A percentile compares a stretch with the other conserved stretches of the same genome.
Evolutionary conservation across 2,329 filamentous ascomycete genomes (phyloP).

Genomic region (Dothideomycetidae sp.): DNA sequence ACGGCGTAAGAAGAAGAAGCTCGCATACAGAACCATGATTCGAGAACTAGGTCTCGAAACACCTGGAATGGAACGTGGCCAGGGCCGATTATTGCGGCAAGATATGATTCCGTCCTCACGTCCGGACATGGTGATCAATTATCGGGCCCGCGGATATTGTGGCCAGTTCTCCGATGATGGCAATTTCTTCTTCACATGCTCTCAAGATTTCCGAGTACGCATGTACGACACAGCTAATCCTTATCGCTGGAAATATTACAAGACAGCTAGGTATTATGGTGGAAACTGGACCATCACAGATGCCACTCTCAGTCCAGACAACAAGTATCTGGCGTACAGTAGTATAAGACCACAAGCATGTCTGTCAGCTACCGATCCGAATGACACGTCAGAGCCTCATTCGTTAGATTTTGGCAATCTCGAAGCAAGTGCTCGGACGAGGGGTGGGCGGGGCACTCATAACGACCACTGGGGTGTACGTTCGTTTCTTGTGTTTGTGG

Average conservation of each 20-base stretch:
- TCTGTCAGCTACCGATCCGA: constrained; percentile 73
- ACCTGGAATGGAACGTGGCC: constrained; percentile 41
- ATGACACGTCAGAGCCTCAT: constrained; percentile 65
- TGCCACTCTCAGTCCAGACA: constrained; percentile 79
- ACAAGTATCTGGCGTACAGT: constrained; percentile 80
- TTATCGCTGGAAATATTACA: constrained; percentile 92
- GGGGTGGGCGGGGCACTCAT: constrained; percentile 14
- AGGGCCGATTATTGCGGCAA: constrained; percentile 52
- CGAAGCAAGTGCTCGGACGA: constrained; percentile 21
- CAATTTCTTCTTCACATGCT: constrained; percentile 89
- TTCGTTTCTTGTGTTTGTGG: background rate
- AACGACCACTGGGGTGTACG: constrained; percentile 32
- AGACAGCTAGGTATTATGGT: constrained; percentile 79
- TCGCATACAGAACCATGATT: constrained; percentile 60
- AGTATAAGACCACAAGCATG: constrained; percentile 76
- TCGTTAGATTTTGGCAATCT: constrained; percentile 56
- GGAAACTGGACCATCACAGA: constrained; percentile 96
- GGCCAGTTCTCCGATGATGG: constrained; percentile 95
- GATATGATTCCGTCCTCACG: constrained; percentile 61
- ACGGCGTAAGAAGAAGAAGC: constrained; percentile 43
- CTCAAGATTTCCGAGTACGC: constrained; percentile 83
- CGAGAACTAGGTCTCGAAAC: constrained; percentile 63
- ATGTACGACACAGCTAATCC: constrained; percentile 98
- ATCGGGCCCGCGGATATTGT: constrained; percentile 74
- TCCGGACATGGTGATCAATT: constrained; percentile 79